Base-by-base conservation (phyloP, 768 basidiomycete genomes). In the Tylopilus cervinicoccineus region DNA sequence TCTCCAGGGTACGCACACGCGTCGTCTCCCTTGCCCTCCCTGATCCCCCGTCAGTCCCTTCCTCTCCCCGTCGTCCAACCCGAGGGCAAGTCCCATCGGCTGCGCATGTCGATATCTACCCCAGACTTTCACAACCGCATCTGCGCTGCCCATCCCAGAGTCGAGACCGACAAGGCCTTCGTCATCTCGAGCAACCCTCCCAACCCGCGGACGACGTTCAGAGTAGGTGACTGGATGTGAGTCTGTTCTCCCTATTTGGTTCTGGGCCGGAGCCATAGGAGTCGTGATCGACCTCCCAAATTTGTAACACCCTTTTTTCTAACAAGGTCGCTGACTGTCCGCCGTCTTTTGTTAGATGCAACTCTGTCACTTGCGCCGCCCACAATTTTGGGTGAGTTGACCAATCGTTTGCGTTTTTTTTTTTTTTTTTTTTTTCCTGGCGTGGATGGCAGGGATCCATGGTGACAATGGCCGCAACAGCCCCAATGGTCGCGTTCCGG, bases 361-460 rank as follows among this genome's bases (percentile, higher is more conserved):
- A 70, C 47, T 77, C 79, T 47, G 72, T 78, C 55, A 80, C 76
- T 39, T 91, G 88, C 64, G 83, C 80, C 58, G 87, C 86, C 13
- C 86, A 89, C 65, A 91, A 91, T 70, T 91, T 90, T 74, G 84
- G 84, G 87, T 88, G 65, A 74, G 84, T 79, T n/a, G n/a, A n/a
- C n/a, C 38, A 40, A 43, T 37, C 47, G 44, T 57, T 32, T 56
- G 36, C 40, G n/a, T 40, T 29, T 55, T 50, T 24, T 38, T 33
- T 34, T 23, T 23, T 31, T 26, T 27, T 28, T 23, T 5, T 28
- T 42, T 31, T 43, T 8, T 5, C n/a, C n/a, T n/a, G n/a, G n/a
- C n/a, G n/a, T n/a, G n/a, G n/a, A n/a, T n/a, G n/a, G n/a, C n/a
- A n/a, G n/a, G n/a, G n/a, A n/a, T n/a, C n/a, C n/a, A n/a, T n/a